These are phyloP conservation scores for Entoloma clypeatum DNA, from an alignment of 1,284 basidiomycete species.

Conservation along the genomic window DNA sequence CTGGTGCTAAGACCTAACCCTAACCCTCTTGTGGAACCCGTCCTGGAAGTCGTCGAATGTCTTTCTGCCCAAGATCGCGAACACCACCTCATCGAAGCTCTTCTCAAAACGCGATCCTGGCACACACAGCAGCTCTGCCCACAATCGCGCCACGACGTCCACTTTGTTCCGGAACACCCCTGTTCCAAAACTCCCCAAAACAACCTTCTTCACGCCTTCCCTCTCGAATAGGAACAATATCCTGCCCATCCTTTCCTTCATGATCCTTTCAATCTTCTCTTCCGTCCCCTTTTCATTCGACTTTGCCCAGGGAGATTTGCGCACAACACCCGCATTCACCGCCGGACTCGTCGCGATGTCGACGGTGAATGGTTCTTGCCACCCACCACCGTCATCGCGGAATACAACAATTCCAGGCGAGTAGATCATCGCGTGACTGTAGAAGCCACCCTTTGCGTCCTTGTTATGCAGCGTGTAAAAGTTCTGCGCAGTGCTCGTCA, in stretches of 20 bases:
- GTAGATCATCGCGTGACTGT: conserved; percentile 69
- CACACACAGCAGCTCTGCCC: conserved; percentile 53
- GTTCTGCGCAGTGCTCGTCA: conserved; percentile 44
- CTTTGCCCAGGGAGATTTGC: conserved; percentile 30
- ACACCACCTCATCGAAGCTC: conserved; percentile 56
- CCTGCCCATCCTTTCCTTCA: conserved; percentile 67
- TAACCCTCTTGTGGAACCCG: conserved; percentile 19
- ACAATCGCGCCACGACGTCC: conserved; percentile 51
- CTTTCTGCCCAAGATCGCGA: conserved; percentile 53
- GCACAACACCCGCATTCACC: conserved; percentile 65
- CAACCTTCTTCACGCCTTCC: conserved; percentile 53
- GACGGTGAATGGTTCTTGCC: conserved; percentile 53
- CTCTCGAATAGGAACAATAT: conserved; percentile 60
- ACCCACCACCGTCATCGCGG: conserved; percentile 54
- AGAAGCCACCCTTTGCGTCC: conserved; percentile 52
- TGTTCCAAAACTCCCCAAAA: conserved; percentile 73
- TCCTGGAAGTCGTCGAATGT: conserved; percentile 49
- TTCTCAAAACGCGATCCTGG: conserved; percentile 43
- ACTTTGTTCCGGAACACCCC: conserved; percentile 69
- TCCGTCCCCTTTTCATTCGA: conserved; percentile 39
- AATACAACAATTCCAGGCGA: conserved; percentile 59
- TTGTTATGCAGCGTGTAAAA: conserved; percentile 58
- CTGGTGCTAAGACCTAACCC: conserved; percentile 18
- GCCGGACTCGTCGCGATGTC: conserved; percentile 67
- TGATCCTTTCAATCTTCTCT: conserved; percentile 46